These are phyloP conservation scores for Neurospora sp. DNA, from an alignment of 495 filamentous ascomycete genomes.

Conservation along the genomic window DNA sequence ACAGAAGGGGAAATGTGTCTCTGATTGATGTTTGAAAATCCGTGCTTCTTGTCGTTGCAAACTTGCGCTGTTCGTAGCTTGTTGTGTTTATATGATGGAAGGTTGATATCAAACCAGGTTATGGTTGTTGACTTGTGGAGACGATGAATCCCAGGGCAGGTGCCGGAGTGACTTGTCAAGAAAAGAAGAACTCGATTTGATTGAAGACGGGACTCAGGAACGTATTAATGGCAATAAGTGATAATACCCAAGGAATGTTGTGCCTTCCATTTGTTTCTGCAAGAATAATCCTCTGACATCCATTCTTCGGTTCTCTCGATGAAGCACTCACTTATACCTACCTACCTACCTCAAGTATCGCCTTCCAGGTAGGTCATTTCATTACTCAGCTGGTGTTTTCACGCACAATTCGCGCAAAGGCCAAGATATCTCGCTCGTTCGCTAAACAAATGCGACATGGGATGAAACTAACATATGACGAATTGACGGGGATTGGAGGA, in stretches of 20 bases:
- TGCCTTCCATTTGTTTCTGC: background rate
- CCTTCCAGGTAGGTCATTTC: background rate
- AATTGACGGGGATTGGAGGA: background rate
- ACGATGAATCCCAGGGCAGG: too few relatives aligned
- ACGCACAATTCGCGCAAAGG: constrained; percentile 23
- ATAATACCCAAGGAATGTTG: background rate
- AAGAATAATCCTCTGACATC: background rate
- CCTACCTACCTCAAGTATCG: background rate
- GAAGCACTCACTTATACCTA: background rate
- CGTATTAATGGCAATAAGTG: background rate
- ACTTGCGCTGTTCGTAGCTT: background rate
- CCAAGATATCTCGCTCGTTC: background rate
- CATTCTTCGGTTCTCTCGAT: background rate
- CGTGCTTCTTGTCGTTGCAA: background rate
- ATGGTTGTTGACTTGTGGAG: background rate
- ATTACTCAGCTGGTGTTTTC: constrained; percentile 14
- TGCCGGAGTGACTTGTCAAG: too few relatives aligned
- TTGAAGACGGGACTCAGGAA: background rate
- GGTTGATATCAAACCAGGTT: background rate
- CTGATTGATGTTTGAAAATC: background rate
- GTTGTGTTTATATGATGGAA: background rate
- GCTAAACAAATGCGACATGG: background rate
- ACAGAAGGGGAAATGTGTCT: background rate
- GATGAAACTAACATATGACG: background rate
- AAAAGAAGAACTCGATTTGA: background rate